Evolutionary conservation across 495 filamentous ascomycete species (phyloP).

Genomic region (Hypoxylon trugodes): DNA sequence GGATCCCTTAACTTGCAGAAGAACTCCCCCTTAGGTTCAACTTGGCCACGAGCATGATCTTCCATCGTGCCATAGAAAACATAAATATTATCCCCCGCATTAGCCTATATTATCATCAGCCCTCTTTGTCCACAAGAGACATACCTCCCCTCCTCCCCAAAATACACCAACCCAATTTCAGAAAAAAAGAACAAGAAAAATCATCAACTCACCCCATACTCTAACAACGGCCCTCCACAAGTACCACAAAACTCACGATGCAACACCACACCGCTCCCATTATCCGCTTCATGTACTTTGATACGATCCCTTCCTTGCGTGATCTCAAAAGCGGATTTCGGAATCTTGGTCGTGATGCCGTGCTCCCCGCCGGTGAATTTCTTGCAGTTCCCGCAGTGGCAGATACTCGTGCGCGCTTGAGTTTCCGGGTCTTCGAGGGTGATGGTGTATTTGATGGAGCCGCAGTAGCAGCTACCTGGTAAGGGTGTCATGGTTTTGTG

Average conservation of each 20-base stretch:
- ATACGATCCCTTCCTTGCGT: slow-evolving; percentile 48
- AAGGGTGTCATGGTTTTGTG: slow-evolving; percentile 31
- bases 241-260: slow-evolving; percentile 70
- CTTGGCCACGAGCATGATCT: slow-evolving; percentile 53
- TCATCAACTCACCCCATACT: slow-evolving; percentile 63
- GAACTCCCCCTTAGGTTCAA: slow-evolving; percentile 76
- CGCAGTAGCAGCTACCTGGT: slow-evolving; percentile 53
- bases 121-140: background rate
- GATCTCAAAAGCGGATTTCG: slow-evolving; percentile 55
- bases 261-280: slow-evolving; percentile 61
- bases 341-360: slow-evolving; percentile 70
- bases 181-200: background rate
- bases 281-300: slow-evolving; percentile 63
- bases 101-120: slow-evolving; percentile 48
- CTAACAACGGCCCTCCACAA: slow-evolving; percentile 69
- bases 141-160: too few species aligned
- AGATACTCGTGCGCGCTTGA: slow-evolving; percentile 70
- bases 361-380: slow-evolving; percentile 72
- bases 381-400: slow-evolving; percentile 70
- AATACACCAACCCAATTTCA: background rate
- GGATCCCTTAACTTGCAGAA: slow-evolving; percentile 64
- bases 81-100: slow-evolving; percentile 67
- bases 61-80: slow-evolving; percentile 72
- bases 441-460: slow-evolving; percentile 49
- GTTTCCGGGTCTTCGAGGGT: slow-evolving; percentile 49